Percentiles rank a stretch among this genome's conserved stretches.
Conservation (phyloP, 2,329 filamentous ascomycete species). For the Raffaelea arxii region DNA sequence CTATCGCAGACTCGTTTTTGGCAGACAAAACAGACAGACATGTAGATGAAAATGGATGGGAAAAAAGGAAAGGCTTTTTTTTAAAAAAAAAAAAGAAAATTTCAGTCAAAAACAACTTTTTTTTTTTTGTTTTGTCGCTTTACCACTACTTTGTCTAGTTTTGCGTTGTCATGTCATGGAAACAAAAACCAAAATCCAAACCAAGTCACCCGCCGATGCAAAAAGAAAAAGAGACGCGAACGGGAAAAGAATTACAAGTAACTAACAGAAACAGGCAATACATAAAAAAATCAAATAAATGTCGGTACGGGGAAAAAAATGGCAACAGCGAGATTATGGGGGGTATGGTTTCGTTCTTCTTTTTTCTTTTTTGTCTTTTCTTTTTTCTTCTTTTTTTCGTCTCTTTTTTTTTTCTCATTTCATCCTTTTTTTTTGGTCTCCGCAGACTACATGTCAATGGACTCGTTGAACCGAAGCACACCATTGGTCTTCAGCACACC, state of each 20-base stretch:
- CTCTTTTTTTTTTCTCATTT: not conserved
- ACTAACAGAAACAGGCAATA: too few relatives aligned
- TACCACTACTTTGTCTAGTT: not conserved
- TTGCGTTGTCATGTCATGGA: not conserved
- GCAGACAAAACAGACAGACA: not conserved
- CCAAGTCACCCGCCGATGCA: too few relatives aligned
- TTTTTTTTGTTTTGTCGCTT: not conserved
- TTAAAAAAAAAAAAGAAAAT: not conserved
- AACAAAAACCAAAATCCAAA: too few relatives aligned
- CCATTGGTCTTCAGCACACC: slow-evolving; percentile 79
- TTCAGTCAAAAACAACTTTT: not conserved
- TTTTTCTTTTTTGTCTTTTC: not conserved
- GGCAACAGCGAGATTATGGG: too few relatives aligned
- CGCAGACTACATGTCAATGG: slow-evolving; percentile 66
- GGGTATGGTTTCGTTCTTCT: too few relatives aligned
- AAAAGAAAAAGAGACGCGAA: too few relatives aligned
- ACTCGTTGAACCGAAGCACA: slow-evolving; percentile 86
- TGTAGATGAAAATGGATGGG: not conserved
- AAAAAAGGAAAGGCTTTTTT: not conserved
- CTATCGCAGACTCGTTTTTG: too few relatives aligned
- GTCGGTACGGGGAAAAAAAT: too few relatives aligned
- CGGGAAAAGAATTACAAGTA: too few relatives aligned
- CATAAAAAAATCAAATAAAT: too few relatives aligned
- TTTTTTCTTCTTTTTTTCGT: not conserved
- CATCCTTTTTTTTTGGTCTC: too few relatives aligned